Base-by-base conservation (phyloP, 2,329 filamentous ascomycete species). In the Colletotrichum viniferum region DNA sequence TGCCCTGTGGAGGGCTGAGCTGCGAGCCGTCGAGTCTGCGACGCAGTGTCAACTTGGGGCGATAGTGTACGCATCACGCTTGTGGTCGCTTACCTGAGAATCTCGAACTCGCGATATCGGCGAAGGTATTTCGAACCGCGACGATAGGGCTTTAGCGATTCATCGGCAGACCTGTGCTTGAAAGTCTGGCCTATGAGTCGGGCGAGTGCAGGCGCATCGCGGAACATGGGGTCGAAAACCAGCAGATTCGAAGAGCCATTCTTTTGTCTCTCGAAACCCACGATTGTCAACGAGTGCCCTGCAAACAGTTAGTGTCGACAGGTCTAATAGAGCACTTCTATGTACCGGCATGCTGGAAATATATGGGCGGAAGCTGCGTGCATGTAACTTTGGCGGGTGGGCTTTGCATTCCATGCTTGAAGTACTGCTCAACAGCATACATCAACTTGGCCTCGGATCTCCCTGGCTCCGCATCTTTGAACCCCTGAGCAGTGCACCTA, bases 261-360 rank as follows among this genome's bases (percentile, higher is more conserved):
- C 38, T 85, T 87, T 32, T 89, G 90, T 78, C 90, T 91, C 83
- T 98, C 96, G 30, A 98, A 88, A 0, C 96, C 96, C 70, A 98
- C 88, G 67, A 98, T 95, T 1, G 95, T 98, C 87, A 98, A 88
- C 2, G 96, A 98, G 83, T 98, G 96, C 4, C 96, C 95, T 89
- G 30, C 43, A 34, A 26, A 21, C 7, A 21, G 26, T 18, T 52
- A 16, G 63, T 13, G n/a, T 52, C 48, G 58, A 38, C 21, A 34
- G 16, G 52, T 10, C 4, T 14, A 10, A 26, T 28, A 26, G 26
- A 12, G 16, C 4, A 12, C 30, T 32, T 52, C 30, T 18, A 77
- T 83, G 74, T 85, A 92, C 92, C 93, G 77, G 92, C 92, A 79
- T 97, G 95, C 82, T 98, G 96, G 77, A 98, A 92, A 84, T 98